Conservation (phyloP, 306 rosid genomes). For the Lathyrus oleraceus region DNA sequence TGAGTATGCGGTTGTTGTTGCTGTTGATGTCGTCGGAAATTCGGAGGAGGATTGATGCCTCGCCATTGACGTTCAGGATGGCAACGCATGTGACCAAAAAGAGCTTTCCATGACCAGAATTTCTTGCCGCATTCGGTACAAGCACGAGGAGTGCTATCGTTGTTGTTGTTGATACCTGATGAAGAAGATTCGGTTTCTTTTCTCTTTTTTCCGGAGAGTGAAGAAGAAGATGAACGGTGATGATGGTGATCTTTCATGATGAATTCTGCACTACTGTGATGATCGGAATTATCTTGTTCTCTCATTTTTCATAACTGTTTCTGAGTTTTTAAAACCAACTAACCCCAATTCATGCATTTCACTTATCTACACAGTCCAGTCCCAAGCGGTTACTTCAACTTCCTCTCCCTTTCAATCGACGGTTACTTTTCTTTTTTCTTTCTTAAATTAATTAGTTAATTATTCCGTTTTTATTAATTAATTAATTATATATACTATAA, state of each 20-base stretch:
- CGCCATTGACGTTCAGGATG: constrained; percentile 94
- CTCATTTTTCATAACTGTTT: not conserved
- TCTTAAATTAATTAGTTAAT: not conserved
- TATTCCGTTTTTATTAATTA: not conserved
- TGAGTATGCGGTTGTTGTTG: too few species aligned
- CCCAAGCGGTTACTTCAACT: constrained; percentile 6
- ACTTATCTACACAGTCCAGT: not conserved
- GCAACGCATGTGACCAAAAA: constrained; percentile 90
- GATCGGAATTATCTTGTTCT: not conserved
- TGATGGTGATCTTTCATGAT: not conserved
- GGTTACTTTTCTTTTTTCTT: not conserved
- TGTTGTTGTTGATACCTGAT: not conserved
- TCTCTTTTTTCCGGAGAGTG: not conserved
- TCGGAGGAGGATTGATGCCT: constrained; percentile 70
- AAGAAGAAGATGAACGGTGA: not conserved
- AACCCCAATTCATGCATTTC: not conserved
- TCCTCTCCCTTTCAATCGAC: not conserved
- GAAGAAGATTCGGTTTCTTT: not conserved
- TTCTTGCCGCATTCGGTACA: constrained; percentile 77
- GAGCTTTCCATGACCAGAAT: constrained; percentile 87
- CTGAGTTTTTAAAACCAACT: not conserved
- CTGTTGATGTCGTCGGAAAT: constrained; percentile 7
- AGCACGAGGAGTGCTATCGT: constrained; percentile 40
- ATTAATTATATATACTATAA: too few species aligned
- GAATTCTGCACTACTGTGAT: not conserved